Evolutionary conservation across 805 yeast genomes (phyloP).

Genomic region (Candida ipomoeae): DNA sequence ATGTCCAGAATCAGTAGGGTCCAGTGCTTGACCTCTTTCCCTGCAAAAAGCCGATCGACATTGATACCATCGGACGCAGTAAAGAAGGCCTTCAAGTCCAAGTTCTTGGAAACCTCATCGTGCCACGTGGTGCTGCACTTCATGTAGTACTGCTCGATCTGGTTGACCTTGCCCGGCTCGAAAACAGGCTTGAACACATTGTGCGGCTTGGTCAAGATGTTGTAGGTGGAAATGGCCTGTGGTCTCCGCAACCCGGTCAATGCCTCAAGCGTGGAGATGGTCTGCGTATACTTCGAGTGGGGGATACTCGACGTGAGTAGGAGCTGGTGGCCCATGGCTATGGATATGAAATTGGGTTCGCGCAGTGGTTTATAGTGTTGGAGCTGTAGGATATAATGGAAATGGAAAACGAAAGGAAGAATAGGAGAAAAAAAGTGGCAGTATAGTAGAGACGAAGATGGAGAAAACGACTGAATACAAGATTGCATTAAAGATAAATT

Average conservation of each 20-base stretch:
- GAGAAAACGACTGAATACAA: too few relatives aligned
- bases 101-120: constrained; percentile 19
- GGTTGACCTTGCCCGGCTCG: constrained; percentile 53
- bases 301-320: constrained; percentile 45
- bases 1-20: constrained; percentile 64
- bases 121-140: constrained; percentile 48
- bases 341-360: background rate
- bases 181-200: constrained; percentile 50
- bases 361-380: background rate
- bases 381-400: too few relatives aligned
- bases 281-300: constrained; percentile 36
- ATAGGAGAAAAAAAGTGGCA: too few relatives aligned
- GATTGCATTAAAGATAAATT: too few relatives aligned
- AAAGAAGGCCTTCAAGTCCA: constrained; percentile 24
- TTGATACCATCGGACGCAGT: constrained; percentile 18
- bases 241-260: constrained; percentile 48
- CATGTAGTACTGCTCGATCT: constrained; percentile 52
- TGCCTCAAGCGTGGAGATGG: constrained; percentile 47
- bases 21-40: constrained; percentile 43
- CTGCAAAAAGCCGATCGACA: constrained; percentile 30
- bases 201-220: constrained; percentile 47
- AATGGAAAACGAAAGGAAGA: too few relatives aligned
- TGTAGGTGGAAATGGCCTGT: constrained; percentile 43
- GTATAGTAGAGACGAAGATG: too few relatives aligned
- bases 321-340: constrained; percentile 52